Base-by-base conservation (phyloP, 1,139 yeast genomes). In the Arxiozyma slooffiae region DNA sequence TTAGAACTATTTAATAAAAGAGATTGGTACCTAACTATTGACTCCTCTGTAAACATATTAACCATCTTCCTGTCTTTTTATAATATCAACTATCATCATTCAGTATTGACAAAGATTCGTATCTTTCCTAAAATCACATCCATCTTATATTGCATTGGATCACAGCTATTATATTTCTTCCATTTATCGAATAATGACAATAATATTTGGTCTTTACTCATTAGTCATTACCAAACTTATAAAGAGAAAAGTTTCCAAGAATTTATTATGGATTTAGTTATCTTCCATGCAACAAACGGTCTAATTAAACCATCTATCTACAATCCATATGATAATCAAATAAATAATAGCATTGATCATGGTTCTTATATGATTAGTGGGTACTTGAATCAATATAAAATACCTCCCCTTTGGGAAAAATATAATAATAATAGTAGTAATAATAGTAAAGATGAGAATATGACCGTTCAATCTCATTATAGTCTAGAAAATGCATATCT, bases 1-100 rank as follows among this genome's bases (percentile, higher is more conserved):
- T 58, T 64, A 17, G 68, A 64, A 46, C 24, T 63, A 44, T 53
- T 56, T 14, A 48, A 57, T 22, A 41, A 52, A 16, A 52, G 66
- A 22, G 41, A 34, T 7, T 42, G 45, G 45, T 21, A 20, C 17
- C 22, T 42, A 21, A 2, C 39, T 23, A 30, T 42, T 21, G 45
- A 42, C 7, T 14, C 45, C 1, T 18, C 36, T 1, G 6, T 42
- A 16, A 34, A 42, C 21, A 8, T 30, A 9, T 16, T 21, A 4
- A 34, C 30, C 11, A 16, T 42, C 16, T 7, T 42, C 11, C 16
- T 24, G 4, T 42, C 14, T 30, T 30, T 30, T 30, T 11, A 30
- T 30, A 3, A 30, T 11, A 30, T 4, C 2, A n/a, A 30, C n/a
- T 18, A 20, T 14, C 16, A 30, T 20, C 26, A 30, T 24, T 42